A percentile compares a stretch with the other conserved stretches of the same genome.
Conservation (phyloP, 345 rosid species). For the Mercurialis annua region DNA sequence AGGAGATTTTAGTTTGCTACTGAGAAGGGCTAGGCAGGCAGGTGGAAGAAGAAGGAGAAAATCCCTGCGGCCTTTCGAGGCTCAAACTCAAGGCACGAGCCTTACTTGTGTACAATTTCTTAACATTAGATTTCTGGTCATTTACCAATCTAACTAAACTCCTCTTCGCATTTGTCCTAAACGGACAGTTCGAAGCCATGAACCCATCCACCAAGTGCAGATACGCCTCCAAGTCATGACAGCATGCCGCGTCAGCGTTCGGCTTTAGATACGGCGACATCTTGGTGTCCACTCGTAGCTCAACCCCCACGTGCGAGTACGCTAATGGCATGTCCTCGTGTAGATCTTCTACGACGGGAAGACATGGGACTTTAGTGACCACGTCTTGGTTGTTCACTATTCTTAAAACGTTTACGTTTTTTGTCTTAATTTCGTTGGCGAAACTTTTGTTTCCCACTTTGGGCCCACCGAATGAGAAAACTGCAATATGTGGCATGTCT, state of each 20-base stretch:
- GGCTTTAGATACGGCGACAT: conserved; percentile 33
- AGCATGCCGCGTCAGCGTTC: conserved; percentile 34
- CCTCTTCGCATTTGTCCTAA: conserved; percentile 85
- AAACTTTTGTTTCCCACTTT: conserved; percentile 29
- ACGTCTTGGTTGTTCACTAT: conserved; percentile 32
- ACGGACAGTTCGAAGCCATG: conserved; percentile 68
- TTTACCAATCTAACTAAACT: conserved; percentile 66
- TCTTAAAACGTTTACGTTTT: conserved; percentile 26
- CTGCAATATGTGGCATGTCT: conserved; percentile 26
- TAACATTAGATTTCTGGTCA: conserved; percentile 76
- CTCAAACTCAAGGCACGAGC: conserved; percentile 49
- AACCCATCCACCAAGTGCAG: conserved; percentile 70
- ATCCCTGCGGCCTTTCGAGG: conserved; percentile 35
- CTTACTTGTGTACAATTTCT: conserved; percentile 70
- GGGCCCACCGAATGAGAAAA: conserved; percentile 31
- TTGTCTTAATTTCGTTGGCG: conserved; percentile 12
- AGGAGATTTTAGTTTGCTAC: neutral
- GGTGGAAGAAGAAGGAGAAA: conserved; percentile 22
- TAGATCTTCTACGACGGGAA: conserved; percentile 22
- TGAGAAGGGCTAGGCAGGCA: conserved; percentile 65
- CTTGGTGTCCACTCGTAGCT: conserved; percentile 22
- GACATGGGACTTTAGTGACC: conserved; percentile 23
- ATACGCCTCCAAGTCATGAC: conserved; percentile 37
- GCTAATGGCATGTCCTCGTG: conserved; percentile 21
- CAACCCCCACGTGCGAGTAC: conserved; percentile 29